Evolutionary conservation across 1,284 basidiomycete genomes (phyloP), one percentile per base, ranked within the genome.

Genomic region (Trametes hirsuta): DNA sequence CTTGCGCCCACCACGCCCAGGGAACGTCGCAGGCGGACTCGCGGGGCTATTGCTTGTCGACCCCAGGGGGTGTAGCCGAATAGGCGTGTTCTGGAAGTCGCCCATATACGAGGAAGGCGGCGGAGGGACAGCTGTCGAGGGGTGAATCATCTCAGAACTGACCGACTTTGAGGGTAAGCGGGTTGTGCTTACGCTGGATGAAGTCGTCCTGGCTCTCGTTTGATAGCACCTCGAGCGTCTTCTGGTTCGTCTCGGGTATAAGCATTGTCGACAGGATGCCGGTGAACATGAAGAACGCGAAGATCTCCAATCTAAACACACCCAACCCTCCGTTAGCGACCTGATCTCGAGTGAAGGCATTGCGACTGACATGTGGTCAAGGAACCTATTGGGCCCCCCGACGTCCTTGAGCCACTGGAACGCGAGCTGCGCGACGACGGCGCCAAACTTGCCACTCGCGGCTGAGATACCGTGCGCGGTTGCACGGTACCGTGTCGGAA

Each of bases 401-500:
- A 88, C 88, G 72, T 91, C 80, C 73, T 81, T 84, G 50, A 94
- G 74, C 58, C 82, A 83, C 35, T 85, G 83, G 74, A 94, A 93
- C 46, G 86, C 91, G 64, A 93, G 86, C 75, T 94, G 91, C 3
- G 91, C 87, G 48, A 94, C 75, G 71, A 95, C 90, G 53, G 93
- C 93, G 44, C 93, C 93, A 51, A 93, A 80, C 75, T 94, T 95
- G 53, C 91, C 91, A 25, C 84, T 85, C 4, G 90, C 92, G 18
- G 93, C 93, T 18, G 88, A 90, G 72, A 95, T 93, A 74, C 93
- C 93, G 74, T 94, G 91, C 2, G 85, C 88, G 5, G 91, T 93
- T 0, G 90, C 90, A 51, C 92, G 83, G 76, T 93, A 93, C 47
- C 93, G 86, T 2, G 93, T 95, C 2, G 93, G 93, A 87, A 94